Evolutionary conservation across 768 basidiomycete genomes (phyloP).

Genomic region (Mycena amicta): DNA sequence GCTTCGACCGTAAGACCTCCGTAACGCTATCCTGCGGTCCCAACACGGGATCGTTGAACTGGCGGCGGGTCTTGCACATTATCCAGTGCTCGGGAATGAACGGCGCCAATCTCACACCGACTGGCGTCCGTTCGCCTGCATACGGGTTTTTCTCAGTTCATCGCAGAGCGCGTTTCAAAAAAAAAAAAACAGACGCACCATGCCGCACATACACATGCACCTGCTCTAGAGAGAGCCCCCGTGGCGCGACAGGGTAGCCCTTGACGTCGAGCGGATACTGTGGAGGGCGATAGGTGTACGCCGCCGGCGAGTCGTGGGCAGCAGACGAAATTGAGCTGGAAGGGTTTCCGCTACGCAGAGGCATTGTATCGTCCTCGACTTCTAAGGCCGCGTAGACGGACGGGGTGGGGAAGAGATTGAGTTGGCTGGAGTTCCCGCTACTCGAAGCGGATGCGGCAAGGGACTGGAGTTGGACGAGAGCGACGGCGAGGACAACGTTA

Average conservation of each 20-base stretch:
- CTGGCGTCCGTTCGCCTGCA: constrained; percentile 76
- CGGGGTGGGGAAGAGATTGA: neutral
- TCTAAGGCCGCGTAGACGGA: constrained; percentile 2
- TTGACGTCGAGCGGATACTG: constrained; percentile 60
- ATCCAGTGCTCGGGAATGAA: constrained; percentile 71
- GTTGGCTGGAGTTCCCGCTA: neutral
- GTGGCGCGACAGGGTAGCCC: constrained; percentile 60
- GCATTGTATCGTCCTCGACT: constrained; percentile 10
- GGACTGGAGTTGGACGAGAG: constrained; percentile 1
- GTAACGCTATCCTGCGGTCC: constrained; percentile 41
- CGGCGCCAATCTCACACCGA: constrained; percentile 65
- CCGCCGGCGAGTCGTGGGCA: constrained; percentile 14
- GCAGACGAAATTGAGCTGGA: neutral
- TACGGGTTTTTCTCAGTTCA: neutral
- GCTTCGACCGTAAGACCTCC: constrained; percentile 41
- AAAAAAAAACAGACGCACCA: constrained; percentile 47
- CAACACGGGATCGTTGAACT: constrained; percentile 51
- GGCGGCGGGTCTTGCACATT: constrained; percentile 59
- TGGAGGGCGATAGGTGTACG: constrained; percentile 32
- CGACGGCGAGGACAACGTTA: constrained; percentile 2
- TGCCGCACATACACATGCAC: constrained; percentile 78
- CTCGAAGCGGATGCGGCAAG: neutral
- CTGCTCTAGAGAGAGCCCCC: constrained; percentile 60
- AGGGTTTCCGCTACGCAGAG: constrained; percentile 21
- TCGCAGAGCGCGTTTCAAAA: neutral